Base-by-base conservation (phyloP, 1,284 basidiomycete genomes). In the Cutaneotrichosporon spelunceum region DNA sequence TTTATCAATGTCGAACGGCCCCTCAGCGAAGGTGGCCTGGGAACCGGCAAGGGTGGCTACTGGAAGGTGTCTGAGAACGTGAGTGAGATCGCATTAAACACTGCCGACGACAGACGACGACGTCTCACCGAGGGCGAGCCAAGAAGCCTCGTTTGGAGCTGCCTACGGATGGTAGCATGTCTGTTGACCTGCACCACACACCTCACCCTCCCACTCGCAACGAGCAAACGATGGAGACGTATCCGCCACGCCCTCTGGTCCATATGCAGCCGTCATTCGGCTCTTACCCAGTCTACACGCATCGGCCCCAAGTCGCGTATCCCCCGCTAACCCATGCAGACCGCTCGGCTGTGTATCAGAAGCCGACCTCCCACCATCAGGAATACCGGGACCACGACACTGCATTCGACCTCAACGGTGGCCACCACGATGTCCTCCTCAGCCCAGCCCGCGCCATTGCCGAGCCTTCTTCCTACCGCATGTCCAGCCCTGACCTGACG, bases 1-100 rank as follows among this genome's bases (percentile, higher is more conserved):
- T 94, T 94, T 75, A 75, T 82, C 60, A 84, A 85, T 59, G 81
- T 83, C 39, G 70, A 73, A 47, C 59, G 72, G 16, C 62, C 67
- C 0, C 54, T 50, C 5, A 56, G 61, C 36, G 72, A 72, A 19
- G 69, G 66, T 1, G 61, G 62, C 9, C 44, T 63, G 7, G 70
- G 71, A 7, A 57, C 56, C 4, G 64, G 64, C 27, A 76, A 74
- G 56, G 74, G 74, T n/a, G 69, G 68, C 8, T 73, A 72, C 54
- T 76, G 74, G 74, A 66, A 48, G 7, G 68, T 72, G 0, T 62
- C 66, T 14, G 70, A 72, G 14, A 57, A 61, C 24, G 70, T 72
- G 50, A 56, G 69, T 64, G 39, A 27, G 33, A 3, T 14, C 16
- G 4, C 1, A 39, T 6, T 4, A 3, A 16, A 30, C 33, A 53